Conservation (phyloP, 768 basidiomycete species). For the Boletales sp. region DNA sequence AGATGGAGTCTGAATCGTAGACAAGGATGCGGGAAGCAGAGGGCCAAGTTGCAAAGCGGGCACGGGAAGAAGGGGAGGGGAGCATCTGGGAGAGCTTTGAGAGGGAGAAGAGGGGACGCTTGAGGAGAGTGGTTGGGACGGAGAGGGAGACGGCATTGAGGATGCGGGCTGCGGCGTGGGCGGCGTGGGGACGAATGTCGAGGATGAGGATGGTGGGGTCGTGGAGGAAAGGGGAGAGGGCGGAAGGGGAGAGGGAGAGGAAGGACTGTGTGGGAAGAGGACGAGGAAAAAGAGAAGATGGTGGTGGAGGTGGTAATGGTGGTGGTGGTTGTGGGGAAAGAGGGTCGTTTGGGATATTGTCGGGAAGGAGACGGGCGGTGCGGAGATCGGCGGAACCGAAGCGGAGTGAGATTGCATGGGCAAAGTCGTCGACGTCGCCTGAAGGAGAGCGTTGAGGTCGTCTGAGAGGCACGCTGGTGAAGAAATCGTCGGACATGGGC, state of each 20-base stretch:
- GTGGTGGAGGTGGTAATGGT: background rate
- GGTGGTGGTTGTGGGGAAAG: slow-evolving; percentile 6
- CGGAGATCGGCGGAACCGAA: slow-evolving; percentile 38
- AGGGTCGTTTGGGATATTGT: slow-evolving; percentile 24
- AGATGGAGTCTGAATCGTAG: slow-evolving; percentile 75
- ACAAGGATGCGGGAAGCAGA: slow-evolving; percentile 66
- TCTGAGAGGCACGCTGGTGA: slow-evolving; percentile 28
- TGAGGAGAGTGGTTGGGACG: slow-evolving; percentile 91
- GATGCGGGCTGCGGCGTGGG: slow-evolving; percentile 64
- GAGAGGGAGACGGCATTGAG: slow-evolving; percentile 76
- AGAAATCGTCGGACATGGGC: slow-evolving; percentile 39
- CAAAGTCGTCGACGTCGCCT: slow-evolving; percentile 38
- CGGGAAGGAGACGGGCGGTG: slow-evolving; percentile 35
- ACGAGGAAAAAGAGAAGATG: background rate
- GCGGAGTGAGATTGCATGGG: slow-evolving; percentile 49
- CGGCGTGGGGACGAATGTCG: slow-evolving; percentile 85
- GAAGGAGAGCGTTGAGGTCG: slow-evolving; percentile 8
- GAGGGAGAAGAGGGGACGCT: slow-evolving; percentile 83
- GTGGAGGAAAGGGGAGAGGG: slow-evolving; percentile 30
- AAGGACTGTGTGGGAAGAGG: slow-evolving; percentile 10
- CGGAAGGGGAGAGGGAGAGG: slow-evolving; percentile 24
- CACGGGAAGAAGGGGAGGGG: slow-evolving; percentile 53
- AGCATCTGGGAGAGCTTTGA: slow-evolving; percentile 78
- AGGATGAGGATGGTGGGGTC: slow-evolving; percentile 58
- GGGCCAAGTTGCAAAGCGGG: slow-evolving; percentile 58